phyloP scores from a whole-genome alignment of 805 yeast genomes.

The Candida maris region DNA sequence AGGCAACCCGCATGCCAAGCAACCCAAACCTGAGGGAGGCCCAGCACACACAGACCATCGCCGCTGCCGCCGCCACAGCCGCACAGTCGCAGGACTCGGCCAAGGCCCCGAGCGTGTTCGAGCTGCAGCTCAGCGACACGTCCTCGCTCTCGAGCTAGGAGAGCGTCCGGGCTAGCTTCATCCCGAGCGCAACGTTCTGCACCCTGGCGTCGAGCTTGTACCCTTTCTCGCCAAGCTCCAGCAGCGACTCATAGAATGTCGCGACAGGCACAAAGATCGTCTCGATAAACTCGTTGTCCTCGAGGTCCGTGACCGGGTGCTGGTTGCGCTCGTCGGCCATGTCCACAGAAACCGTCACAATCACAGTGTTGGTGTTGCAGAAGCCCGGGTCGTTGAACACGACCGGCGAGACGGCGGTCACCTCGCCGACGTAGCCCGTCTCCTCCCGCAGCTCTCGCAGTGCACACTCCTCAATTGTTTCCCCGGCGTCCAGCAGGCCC shows the following conservation, averaged over 20 bases:
- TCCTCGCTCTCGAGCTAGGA: not conserved
- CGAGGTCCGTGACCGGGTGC: constrained; percentile 70
- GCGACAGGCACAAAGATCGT: constrained; percentile 70
- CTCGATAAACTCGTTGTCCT: constrained; percentile 90
- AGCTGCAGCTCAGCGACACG: constrained; percentile 1
- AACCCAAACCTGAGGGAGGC: constrained; percentile 1
- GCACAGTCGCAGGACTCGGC: not conserved
- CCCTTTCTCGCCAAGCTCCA: constrained; percentile 55
- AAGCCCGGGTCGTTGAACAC: constrained; percentile 61
- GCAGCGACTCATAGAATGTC: constrained; percentile 52
- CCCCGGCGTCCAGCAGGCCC: constrained; percentile 85
- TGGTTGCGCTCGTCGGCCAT: constrained; percentile 58
- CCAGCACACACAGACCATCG: not conserved
- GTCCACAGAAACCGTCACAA: constrained; percentile 79
- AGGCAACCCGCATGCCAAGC: constrained; percentile 10
- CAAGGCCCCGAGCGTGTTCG: not conserved
- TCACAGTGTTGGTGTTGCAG: constrained; percentile 80
- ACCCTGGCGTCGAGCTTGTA: constrained; percentile 83
- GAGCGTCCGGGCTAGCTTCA: constrained; percentile 45
- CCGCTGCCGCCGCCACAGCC: not conserved
- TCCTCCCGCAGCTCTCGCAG: constrained; percentile 86
- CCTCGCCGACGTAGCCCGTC: constrained; percentile 83
- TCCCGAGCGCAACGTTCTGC: constrained; percentile 81
- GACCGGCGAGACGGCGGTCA: constrained; percentile 27
- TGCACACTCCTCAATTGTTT: constrained; percentile 75